Evolutionary conservation across 2,329 filamentous ascomycete species (phyloP), one percentile per base, ranked within the genome.

Genomic region (Xylaria arbuscula): DNA sequence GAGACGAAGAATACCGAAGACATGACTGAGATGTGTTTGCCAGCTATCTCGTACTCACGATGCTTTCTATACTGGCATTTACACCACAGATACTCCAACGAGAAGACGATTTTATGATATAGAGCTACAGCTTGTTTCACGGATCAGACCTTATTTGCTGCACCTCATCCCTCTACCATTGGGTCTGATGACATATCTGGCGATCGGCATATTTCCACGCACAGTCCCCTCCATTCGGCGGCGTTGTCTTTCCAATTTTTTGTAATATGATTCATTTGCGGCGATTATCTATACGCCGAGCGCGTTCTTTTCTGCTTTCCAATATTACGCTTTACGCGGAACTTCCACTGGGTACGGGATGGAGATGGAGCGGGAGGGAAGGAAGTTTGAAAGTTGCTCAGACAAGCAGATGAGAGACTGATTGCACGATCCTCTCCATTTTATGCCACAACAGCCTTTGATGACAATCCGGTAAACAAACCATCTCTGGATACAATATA

Each of bases 51-150:
- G 32, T 24, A 17, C 42, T 61, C 24, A 51, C 32, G 59, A 56
- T 55, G 55, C 47, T 67, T 66, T 61, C 34, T 34, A 55, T 60
- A 38, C 36, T 40, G 50, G 50, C 51, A 34, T 40, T 65, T 34
- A 64, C 62, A 67, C 72, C 75, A 67, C 71, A 72, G 67, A 65
- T 61, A 65, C 62, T 68, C 64, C 74, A 72, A 79, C 71, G 77
- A 79, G 76, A 78, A 78, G 76, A 79, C 74, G 77, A 79, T 70
- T 62, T 79, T 77, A 79, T 73, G 77, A 79, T 72, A 77, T 78
- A 78, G 75, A 78, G 65, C 74, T 75, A 73, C 71, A 72, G 60
- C 71, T 72, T 75, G 57, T 65, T 59, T 63, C 40, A 65, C 36
- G 59, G 62, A 62, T 62, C 62, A 57, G 60, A 65, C 53, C 62